Base-by-base conservation (phyloP, 768 basidiomycete species). In the Mycena venus region DNA sequence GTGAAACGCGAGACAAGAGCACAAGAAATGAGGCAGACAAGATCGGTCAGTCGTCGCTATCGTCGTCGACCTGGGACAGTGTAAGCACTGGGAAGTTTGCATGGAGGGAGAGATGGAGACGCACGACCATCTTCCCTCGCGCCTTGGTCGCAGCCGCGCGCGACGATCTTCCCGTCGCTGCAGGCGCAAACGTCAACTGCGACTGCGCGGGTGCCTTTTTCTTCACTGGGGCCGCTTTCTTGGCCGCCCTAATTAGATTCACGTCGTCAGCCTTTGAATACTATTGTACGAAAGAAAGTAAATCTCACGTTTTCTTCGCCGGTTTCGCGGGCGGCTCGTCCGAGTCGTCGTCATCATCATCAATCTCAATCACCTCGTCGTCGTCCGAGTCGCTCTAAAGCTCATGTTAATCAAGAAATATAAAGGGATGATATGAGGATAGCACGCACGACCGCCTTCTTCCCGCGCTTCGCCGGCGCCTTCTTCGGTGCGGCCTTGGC, bases 111-210 rank as follows among this genome's bases (percentile, higher is more conserved):
- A 14, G 34, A n/a, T n/a, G 42, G 38, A 72, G 11, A 82, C 86
- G 67, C 76, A 88, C 89, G 76, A 90, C 88, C 83, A 93, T 89
- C 82, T 85, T 94, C 51, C 89, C 88, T 78, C 87, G 90, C 12
- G 95, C 93, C 77, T 86, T 91, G 21, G 91, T 86, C 9, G 95
- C 94, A 17, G 95, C 94, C 0, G 93, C 88, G 64, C 94, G 83
- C 1, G 91, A 90, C 19, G 91, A 88, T 38, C 92, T 85, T 9
- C 89, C 89, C 25, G 85, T 73, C 27, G 67, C 34, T 7, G 62
- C 62, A 34, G 94, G 91, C 0, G 91, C 89, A 74, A 95, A 95
- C 40, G 83, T 89, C 66, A 95, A 81, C 51, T 91, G 92, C 1
- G 87, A 72, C 80, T 94, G 93, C 68, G 87, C 44, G 42, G 59